Percentiles rank a stretch among this genome's conserved stretches.
Evolutionary conservation across 2,329 filamentous ascomycete genomes (phyloP).

Genomic region (Aspergillus oerlinghausenensis): DNA sequence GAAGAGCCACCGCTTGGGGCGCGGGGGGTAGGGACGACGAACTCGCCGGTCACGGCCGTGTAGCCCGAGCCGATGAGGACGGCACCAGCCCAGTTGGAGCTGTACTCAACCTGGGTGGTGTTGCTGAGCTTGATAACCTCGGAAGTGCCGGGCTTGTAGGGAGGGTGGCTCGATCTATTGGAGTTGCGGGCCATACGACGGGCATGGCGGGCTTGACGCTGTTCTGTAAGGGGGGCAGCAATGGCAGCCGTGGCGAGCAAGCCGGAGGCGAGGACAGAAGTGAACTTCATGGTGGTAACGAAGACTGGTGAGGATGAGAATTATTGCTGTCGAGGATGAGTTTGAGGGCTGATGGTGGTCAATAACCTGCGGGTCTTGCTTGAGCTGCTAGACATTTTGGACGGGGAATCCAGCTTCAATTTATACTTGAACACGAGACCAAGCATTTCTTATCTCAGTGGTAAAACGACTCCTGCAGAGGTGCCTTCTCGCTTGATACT

Average conservation of each 20-base stretch:
- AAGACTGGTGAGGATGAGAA: neutral
- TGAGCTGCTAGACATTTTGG: neutral
- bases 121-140: constrained; percentile 31
- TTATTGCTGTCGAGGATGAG: neutral
- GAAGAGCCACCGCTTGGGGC: constrained; percentile 33
- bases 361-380: neutral
- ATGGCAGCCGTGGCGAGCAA: constrained; percentile 41
- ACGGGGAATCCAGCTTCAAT: neutral
- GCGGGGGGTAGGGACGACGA: constrained; percentile 48
- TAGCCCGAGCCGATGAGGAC: constrained; percentile 50
- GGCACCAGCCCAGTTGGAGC: constrained; percentile 56
- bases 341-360: constrained; percentile 27
- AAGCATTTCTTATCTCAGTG: neutral
- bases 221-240: constrained; percentile 45
- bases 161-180: constrained; percentile 27
- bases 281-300: constrained; percentile 46
- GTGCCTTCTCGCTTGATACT: neutral
- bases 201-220: constrained; percentile 30
- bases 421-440: neutral
- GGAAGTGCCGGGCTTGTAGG: constrained; percentile 25
- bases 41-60: constrained; percentile 49
- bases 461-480: neutral
- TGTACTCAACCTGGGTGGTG: constrained; percentile 45
- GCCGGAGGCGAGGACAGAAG: constrained; percentile 32
- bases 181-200: constrained; percentile 24